Conservation (phyloP, 2,329 filamentous ascomycete genomes). For the Ophiostoma montium region DNA sequence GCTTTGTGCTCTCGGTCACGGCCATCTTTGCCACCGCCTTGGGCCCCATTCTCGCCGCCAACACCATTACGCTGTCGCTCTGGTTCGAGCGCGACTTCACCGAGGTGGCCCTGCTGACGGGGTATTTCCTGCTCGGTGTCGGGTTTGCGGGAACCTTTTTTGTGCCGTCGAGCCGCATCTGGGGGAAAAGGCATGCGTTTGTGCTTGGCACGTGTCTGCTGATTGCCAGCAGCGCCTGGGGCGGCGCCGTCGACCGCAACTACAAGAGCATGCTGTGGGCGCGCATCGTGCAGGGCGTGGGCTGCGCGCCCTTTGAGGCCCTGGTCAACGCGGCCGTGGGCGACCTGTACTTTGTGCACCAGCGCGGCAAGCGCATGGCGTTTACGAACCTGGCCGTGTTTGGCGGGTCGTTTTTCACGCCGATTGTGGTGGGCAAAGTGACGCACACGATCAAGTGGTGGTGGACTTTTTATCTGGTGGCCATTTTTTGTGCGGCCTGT, state of each 20-base stretch:
- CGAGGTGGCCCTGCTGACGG: constrained; percentile 68
- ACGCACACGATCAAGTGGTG: constrained; percentile 62
- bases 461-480: constrained; percentile 80
- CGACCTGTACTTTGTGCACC: constrained; percentile 78
- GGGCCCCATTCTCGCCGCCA: constrained; percentile 75
- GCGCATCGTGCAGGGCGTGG: constrained; percentile 73
- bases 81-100: constrained; percentile 54
- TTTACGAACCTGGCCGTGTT: constrained; percentile 48
- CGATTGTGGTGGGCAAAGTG: constrained; percentile 82
- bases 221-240: constrained; percentile 65
- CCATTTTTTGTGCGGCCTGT: constrained; percentile 63
- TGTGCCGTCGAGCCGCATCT: constrained; percentile 76
- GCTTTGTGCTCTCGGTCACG: constrained; percentile 61
- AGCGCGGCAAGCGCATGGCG: constrained; percentile 73
- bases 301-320: constrained; percentile 77
- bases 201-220: constrained; percentile 62
- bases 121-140: constrained; percentile 74
- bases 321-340: constrained; percentile 80
- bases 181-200: constrained; percentile 86
- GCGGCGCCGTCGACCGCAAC: constrained; percentile 49
- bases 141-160: constrained; percentile 72
- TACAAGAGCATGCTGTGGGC: constrained; percentile 65
- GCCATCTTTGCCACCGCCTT: constrained; percentile 75
- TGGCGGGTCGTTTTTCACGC: constrained; percentile 51
- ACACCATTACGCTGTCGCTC: constrained; percentile 63